Evolutionary conservation across 2,329 filamentous ascomycete species (phyloP).

Genomic region (Phaeosphaeriaceae sp.): DNA sequence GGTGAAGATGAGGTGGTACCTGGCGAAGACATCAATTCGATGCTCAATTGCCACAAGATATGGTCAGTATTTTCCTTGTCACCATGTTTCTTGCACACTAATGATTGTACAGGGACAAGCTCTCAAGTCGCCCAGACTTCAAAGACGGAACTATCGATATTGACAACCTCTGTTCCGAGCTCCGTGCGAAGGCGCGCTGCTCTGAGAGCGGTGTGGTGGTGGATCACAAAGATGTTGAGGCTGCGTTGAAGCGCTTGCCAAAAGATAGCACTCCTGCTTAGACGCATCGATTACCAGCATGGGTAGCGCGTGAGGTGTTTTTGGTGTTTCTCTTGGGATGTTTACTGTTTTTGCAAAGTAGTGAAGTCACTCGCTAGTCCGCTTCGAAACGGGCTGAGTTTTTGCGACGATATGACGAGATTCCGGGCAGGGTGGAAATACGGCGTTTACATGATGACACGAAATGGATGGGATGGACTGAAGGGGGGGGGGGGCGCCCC

Average conservation of each 20-base stretch:
- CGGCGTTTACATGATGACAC: conserved; percentile 4
- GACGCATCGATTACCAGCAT: conserved; percentile 8
- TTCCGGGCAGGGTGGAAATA: background rate
- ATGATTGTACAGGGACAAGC: conserved; percentile 76
- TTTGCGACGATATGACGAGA: conserved; percentile 6
- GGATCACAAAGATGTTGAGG: conserved; percentile 86
- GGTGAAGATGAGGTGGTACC: conserved; percentile 72
- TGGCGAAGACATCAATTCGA: conserved; percentile 66
- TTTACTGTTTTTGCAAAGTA: background rate
- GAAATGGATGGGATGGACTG: background rate
- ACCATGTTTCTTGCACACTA: conserved; percentile 6
- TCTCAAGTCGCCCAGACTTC: conserved; percentile 86
- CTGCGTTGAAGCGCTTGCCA: conserved; percentile 56
- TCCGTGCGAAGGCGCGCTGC: conserved; percentile 95
- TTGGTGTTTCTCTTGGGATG: background rate
- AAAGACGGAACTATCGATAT: conserved; percentile 92
- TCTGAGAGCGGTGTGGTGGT: conserved; percentile 90
- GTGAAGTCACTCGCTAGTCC: conserved; percentile 6
- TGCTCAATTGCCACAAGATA: conserved; percentile 88
- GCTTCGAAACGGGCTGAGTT: background rate
- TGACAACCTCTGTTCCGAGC: conserved; percentile 88
- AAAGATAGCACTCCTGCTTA: conserved; percentile 30
- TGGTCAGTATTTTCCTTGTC: conserved; percentile 70
- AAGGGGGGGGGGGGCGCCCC: background rate
- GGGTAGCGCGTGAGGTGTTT: conserved; percentile 3